phyloP scores from a whole-genome alignment of 2,329 filamentous ascomycete species.

The Xylariaceae sp. region DNA sequence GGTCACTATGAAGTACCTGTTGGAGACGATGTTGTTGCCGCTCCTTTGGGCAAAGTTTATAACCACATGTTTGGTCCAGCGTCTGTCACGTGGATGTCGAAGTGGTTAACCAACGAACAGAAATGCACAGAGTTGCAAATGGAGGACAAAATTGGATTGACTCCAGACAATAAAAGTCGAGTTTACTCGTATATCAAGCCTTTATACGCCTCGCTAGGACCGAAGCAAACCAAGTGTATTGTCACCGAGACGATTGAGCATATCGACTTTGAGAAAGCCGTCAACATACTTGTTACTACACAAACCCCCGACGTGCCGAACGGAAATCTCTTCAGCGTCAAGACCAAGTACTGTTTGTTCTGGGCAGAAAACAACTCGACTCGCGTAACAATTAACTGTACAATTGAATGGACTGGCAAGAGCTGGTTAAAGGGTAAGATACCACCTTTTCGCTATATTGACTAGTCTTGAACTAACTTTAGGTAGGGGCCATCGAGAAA shows the following conservation, averaged over 20 bases:
- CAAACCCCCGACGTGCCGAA: constrained; percentile 93
- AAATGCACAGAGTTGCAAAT: constrained; percentile 85
- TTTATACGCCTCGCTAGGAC: constrained; percentile 74
- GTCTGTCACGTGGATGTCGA: constrained; percentile 76
- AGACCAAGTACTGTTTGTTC: constrained; percentile 89
- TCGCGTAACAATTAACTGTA: constrained; percentile 78
- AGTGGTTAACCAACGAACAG: constrained; percentile 79
- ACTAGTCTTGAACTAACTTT: constrained; percentile 27
- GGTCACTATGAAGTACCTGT: constrained; percentile 80
- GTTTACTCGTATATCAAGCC: constrained; percentile 89
- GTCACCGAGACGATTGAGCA: constrained; percentile 78
- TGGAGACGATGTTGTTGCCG: constrained; percentile 79
- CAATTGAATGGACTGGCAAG: constrained; percentile 94
- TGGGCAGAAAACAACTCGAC: constrained; percentile 88
- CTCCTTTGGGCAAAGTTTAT: constrained; percentile 88
- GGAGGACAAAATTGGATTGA: constrained; percentile 75
- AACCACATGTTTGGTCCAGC: constrained; percentile 77
- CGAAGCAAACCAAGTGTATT: constrained; percentile 90
- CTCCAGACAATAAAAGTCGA: constrained; percentile 67
- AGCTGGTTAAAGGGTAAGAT: constrained; percentile 88
- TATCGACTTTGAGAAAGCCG: constrained; percentile 79
- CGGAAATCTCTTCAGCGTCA: constrained; percentile 84
- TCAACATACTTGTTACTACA: constrained; percentile 75
- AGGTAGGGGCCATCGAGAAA: constrained; percentile 84
- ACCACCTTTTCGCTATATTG: neutral